Percentiles rank a stretch among this genome's conserved stretches.
These are phyloP conservation scores for Pseudocercospora musae DNA, from an alignment of 2,329 filamentous ascomycete genomes.

Conservation along the genomic window DNA sequence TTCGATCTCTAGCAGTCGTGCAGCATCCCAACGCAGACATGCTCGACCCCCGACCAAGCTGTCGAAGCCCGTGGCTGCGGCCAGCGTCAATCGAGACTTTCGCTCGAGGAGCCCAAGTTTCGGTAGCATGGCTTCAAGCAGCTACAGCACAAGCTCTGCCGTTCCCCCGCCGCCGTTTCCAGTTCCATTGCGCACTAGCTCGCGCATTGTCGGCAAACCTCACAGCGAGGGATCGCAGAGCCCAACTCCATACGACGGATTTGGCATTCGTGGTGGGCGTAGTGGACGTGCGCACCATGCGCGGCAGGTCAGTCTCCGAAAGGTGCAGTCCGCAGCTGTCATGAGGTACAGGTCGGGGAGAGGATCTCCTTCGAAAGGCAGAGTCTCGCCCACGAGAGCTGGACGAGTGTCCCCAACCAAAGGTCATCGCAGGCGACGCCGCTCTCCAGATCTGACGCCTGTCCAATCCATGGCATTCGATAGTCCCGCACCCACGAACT, in stretches of 20 bases:
- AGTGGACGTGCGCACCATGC: constrained; percentile 17
- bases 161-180: constrained; percentile 71
- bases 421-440: constrained; percentile 29
- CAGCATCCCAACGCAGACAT: constrained; percentile 24
- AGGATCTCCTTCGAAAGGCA: constrained; percentile 54
- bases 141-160: constrained; percentile 32
- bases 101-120: constrained; percentile 65
- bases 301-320: constrained; percentile 58
- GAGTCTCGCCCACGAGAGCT: not conserved
- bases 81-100: constrained; percentile 20
- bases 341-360: constrained; percentile 54
- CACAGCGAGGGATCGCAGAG: constrained; percentile 75
- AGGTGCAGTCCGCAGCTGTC: constrained; percentile 77
- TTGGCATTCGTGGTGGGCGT: constrained; percentile 19
- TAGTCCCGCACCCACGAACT: constrained; percentile 30
- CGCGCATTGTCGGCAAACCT: constrained; percentile 66
- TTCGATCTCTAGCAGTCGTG: constrained; percentile 32
- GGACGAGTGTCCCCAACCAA: constrained; percentile 56
- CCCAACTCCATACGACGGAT: constrained; percentile 58
- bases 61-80: not conserved
- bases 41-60: constrained; percentile 22
- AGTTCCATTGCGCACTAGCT: constrained; percentile 85
- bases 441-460: constrained; percentile 36
- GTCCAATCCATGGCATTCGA: constrained; percentile 38
- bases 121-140: constrained; percentile 48